Conservation (phyloP, 179 eudicot species). For the Dionaea muscipula region DNA sequence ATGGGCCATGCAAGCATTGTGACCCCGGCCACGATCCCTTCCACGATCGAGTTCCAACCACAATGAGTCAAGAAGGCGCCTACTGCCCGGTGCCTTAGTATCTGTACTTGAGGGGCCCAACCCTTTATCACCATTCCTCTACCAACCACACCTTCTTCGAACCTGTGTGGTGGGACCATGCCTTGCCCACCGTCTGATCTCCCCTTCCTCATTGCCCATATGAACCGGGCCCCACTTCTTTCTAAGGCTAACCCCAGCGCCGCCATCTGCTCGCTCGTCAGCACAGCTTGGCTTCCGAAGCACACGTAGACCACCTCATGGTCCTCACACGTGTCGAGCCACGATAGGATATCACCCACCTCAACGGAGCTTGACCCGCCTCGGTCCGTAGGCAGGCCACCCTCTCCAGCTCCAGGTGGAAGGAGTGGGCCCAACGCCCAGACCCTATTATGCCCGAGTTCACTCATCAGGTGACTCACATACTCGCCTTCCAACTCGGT, state of each 20-base stretch:
- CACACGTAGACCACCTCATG: slow-evolving; percentile 47
- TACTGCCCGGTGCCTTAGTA: slow-evolving; percentile 34
- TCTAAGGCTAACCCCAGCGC: slow-evolving; percentile 34
- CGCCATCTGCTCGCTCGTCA: slow-evolving; percentile 29
- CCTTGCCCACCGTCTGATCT: slow-evolving; percentile 15
- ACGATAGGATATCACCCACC: slow-evolving; percentile 16
- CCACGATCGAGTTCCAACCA: slow-evolving; percentile 55
- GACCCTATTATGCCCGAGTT: slow-evolving; percentile 35
- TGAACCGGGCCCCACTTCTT: slow-evolving; percentile 33
- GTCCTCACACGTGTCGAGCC: slow-evolving; percentile 47
- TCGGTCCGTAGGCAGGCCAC: slow-evolving; percentile 10
- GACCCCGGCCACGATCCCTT: slow-evolving; percentile 34
- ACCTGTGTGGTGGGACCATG: slow-evolving; percentile 21
- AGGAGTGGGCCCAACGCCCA: slow-evolving; percentile 61
- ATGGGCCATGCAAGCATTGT: slow-evolving; percentile 57
- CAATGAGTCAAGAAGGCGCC: slow-evolving; percentile 51
- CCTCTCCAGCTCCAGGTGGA: slow-evolving; percentile 8
- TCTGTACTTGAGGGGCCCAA: slow-evolving; percentile 52
- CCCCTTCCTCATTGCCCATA: slow-evolving; percentile 29
- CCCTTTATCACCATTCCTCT: slow-evolving; percentile 32
- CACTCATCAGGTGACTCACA: slow-evolving; percentile 22
- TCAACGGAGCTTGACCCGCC: slow-evolving; percentile 31
- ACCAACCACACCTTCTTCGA: slow-evolving; percentile 30
- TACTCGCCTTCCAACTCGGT: slow-evolving; percentile 34
- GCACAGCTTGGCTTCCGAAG: slow-evolving; percentile 48